Conservation (phyloP, 2,329 filamentous ascomycete genomes). For the Parascedosporium putredinis region DNA sequence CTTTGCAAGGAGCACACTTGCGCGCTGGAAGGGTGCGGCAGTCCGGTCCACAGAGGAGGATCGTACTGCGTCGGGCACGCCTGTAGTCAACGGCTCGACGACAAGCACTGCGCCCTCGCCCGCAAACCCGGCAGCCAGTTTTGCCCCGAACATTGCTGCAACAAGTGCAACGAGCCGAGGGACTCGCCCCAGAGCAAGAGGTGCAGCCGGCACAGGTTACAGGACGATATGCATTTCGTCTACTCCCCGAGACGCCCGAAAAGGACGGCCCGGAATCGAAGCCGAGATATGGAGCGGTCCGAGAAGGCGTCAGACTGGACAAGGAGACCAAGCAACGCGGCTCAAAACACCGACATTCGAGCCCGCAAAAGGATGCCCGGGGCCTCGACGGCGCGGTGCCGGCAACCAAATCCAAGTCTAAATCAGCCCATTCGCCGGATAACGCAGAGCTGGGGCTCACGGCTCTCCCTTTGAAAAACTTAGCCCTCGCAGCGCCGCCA, state of each 20-base stretch:
- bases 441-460: neutral
- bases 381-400: no score
- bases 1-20: slow-evolving; percentile 4
- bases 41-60: neutral
- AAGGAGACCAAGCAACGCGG: neutral
- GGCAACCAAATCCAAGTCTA: neutral
- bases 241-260: neutral
- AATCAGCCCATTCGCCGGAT: neutral
- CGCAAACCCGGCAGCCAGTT: neutral
- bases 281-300: neutral
- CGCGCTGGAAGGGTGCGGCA: neutral
- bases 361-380: neutral
- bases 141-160: neutral
- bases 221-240: slow-evolving; percentile 2
- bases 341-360: neutral
- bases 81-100: neutral
- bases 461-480: neutral
- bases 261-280: neutral
- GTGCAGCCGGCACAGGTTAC: neutral
- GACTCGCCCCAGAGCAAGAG: neutral
- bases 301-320: neutral
- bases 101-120: neutral
- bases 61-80: neutral
- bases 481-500: neutral
- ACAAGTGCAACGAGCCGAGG: neutral